Percentiles rank a stretch among this genome's conserved stretches.
Evolutionary conservation across 139 green algal genomes (phyloP).

Genomic region (Auxenochlorella protothecoides): DNA sequence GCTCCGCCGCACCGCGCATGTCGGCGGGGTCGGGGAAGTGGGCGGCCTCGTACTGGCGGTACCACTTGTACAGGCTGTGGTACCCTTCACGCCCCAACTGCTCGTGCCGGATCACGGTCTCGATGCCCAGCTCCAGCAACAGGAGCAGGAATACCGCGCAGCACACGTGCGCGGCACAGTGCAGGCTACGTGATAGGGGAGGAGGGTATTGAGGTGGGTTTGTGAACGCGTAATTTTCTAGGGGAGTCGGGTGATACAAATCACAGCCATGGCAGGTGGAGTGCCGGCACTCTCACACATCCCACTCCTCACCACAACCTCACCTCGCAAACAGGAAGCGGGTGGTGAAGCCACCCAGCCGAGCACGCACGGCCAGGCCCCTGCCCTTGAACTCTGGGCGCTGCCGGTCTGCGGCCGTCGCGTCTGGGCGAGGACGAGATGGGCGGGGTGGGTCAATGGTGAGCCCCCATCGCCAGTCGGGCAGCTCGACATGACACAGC

Average conservation of each 20-base stretch:
- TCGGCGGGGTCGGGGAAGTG: constrained; percentile 78
- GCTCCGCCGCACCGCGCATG: constrained; percentile 35
- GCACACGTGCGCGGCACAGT: constrained; percentile 50
- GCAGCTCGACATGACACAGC: no score
- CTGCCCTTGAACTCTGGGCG: constrained; percentile 16
- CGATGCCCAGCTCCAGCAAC: constrained; percentile 74
- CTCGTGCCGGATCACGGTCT: constrained; percentile 63
- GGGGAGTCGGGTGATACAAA: no score
- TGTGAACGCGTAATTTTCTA: no score
- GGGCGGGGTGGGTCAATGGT: no score
- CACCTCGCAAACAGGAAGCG: constrained; percentile 42
- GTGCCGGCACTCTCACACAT: no score
- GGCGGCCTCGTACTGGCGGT: constrained; percentile 52
- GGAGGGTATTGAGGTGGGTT: no score
- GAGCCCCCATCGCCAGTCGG: no score
- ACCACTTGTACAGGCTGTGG: constrained; percentile 69
- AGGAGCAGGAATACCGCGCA: constrained; percentile 61
- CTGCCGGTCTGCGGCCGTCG: constrained; percentile 5
- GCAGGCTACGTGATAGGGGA: constrained; percentile 11
- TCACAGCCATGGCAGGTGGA: no score
- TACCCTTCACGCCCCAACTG: constrained; percentile 50
- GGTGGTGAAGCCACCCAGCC: constrained; percentile 37
- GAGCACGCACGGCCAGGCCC: constrained; percentile 12
- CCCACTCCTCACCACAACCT: neutral
- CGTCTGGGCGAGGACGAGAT: neutral